These are phyloP conservation scores for Abelmoschus esculentus DNA, from an alignment of 345 rosid species.

Conservation along the genomic window DNA sequence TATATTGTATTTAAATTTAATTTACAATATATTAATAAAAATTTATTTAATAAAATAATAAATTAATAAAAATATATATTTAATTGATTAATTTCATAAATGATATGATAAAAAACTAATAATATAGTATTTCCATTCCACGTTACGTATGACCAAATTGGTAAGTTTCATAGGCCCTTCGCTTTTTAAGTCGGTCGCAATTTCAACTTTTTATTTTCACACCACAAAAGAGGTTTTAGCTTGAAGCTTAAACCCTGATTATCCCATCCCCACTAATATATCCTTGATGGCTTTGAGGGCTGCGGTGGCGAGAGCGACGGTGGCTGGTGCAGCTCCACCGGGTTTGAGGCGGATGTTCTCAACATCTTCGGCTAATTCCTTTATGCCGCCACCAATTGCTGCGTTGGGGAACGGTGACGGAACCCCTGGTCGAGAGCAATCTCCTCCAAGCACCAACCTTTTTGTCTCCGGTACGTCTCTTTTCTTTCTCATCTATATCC, in stretches of 20 bases:
- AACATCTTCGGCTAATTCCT: neutral
- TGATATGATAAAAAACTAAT: no score
- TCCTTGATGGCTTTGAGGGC: constrained; percentile 4
- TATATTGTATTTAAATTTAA: no score
- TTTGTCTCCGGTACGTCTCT: constrained; percentile 3
- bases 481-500: neutral
- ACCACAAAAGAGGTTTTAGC: neutral
- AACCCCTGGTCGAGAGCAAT: constrained; percentile 10
- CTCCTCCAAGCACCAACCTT: constrained; percentile 7
- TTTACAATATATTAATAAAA: no score
- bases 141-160: neutral
- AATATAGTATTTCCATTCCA: no score
- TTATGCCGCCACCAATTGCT: neutral
- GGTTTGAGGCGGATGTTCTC: neutral
- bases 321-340: neutral
- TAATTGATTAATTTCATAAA: no score
- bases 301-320: neutral
- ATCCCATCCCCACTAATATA: neutral
- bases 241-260: neutral
- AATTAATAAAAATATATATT: no score
- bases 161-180: neutral
- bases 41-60: no score
- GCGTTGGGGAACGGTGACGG: constrained; percentile 10
- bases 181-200: neutral
- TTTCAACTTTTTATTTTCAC: neutral